Base-by-base conservation (phyloP, 129 eudicot genomes). In the Mikania micrantha region DNA sequence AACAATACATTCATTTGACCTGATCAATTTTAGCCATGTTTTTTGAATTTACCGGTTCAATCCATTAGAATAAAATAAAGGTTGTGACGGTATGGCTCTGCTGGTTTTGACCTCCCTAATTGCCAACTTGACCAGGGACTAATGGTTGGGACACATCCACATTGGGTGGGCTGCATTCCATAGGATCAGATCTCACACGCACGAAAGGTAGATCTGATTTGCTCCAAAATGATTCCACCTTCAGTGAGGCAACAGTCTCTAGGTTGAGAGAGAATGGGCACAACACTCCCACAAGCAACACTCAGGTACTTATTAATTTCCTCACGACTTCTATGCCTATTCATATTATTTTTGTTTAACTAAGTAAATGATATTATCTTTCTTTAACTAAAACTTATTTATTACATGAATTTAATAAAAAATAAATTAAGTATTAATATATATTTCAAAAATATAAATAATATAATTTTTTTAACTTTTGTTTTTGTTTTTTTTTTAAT, bases 171-270 rank as follows among this genome's bases (percentile, higher is more conserved):
- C 80, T 93, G 65, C 96, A 90, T 76, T 94, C 99, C 22, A 75
- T 94, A 17, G 96, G 97, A 70, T 94, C 99, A 47, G 99, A 94
- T 74, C 81, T 87, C 70, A 86, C 99, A 27, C 87, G 96, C 56
- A 86, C 90, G 24, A 78, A 67, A 74, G 90, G 87, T 45, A 71
- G 71, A 76, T 77, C 90, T 25, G 95, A 80, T n/a, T 59, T 76
- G 32, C 53, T 64, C 48, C 78, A 66, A 38, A 74, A 86, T 41
- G 83, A 69, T 61, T 86, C 98, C 24, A 52, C 53, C 44, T 82
- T 80, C 64, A 91, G 79, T 71, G 90, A 83, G 5, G 77, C 79
- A 15, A 78, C 84, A 42, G 25, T 74, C 66, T 52, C 77, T 20
- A 80, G 38, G 84, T 73, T 71, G 76, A 77, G 70, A 76, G 95